Evolutionary conservation across 352 stramenopile species (phyloP), one percentile per base, ranked within the genome.

Genomic region (Phytophthora lateralis): DNA sequence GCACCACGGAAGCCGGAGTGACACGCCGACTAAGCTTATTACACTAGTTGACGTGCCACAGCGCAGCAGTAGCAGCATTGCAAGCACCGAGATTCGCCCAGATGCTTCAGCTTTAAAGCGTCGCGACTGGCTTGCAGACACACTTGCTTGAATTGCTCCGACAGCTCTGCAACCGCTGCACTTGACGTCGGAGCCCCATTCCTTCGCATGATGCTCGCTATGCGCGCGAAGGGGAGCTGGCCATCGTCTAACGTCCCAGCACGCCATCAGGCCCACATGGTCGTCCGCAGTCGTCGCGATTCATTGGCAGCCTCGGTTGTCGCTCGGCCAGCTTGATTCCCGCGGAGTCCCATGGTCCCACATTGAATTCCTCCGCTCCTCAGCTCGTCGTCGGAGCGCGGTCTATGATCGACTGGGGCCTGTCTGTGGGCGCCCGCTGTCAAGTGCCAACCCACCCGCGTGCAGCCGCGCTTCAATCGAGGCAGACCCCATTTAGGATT

Each of bases 301-400:
- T 11, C 12, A 12, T 29, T 42, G n/a, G 2, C 55, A 34, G 17
- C 7, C n/a, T 46, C 32, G 53, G 38, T 75, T 60, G 67, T 75
- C 67, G 21, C 63, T 65, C 62, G 43, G 64, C 52, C 41, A 61
- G 42, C 50, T 68, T 75, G 62, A 72, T 72, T 69, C 44, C 60
- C 27, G 8, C 43, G 29, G 11, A 11, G 41, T 49, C 37, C 14
- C 46, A 52, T 59, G n/a, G 52, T 71, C 67, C 67, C 67, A 75
- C 63, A 57, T 53, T 68, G 24, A 35, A 54, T 41, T 55, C 38
- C 29, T 17, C 51, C 24, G 20, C 30, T 54, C 18, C 12, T 1
- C 24, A 46, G 60, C 46, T 42, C n/a, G 4, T 29, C 26, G 6
- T 8, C 37, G 10, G 21, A 47, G 50, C 30, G 18, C 38, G 11